Evolutionary conservation across 345 rosid genomes (phyloP).

Genomic region (Melaleuca alternifolia): DNA sequence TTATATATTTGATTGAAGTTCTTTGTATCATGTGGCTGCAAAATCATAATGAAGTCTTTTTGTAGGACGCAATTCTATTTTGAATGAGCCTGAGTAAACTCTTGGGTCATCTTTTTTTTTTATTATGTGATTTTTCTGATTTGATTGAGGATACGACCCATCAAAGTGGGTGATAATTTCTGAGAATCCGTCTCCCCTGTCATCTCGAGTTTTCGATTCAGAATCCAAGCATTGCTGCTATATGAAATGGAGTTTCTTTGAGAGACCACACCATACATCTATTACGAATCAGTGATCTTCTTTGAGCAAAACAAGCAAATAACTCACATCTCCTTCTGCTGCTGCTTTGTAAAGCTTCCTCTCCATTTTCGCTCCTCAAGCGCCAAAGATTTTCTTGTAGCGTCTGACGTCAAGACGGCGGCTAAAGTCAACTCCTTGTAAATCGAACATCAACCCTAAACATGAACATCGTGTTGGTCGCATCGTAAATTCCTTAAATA

Average conservation of each 20-base stretch:
- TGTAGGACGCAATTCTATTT: too few relatives aligned
- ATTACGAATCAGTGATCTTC: background rate
- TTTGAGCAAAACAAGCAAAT: background rate
- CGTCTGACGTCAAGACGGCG: background rate
- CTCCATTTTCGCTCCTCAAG: background rate
- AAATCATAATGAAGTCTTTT: too few relatives aligned
- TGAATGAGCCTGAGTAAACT: background rate
- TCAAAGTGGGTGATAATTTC: background rate
- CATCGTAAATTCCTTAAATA: background rate
- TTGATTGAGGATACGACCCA: too few relatives aligned
- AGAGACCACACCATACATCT: background rate
- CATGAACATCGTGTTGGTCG: background rate
- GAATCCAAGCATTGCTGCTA: background rate
- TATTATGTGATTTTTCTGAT: too few relatives aligned
- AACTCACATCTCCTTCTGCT: background rate
- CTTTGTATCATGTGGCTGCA: too few relatives aligned
- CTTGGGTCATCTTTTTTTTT: too few relatives aligned
- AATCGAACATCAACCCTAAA: background rate
- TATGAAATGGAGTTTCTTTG: background rate
- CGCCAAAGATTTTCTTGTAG: background rate
- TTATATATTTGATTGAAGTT: background rate
- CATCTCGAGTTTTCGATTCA: background rate
- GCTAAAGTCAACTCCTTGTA: background rate
- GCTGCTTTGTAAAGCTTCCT: background rate
- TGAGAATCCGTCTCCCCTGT: background rate